Conservation (phyloP, 768 basidiomycete genomes). For the Plicaturopsis crispa region DNA sequence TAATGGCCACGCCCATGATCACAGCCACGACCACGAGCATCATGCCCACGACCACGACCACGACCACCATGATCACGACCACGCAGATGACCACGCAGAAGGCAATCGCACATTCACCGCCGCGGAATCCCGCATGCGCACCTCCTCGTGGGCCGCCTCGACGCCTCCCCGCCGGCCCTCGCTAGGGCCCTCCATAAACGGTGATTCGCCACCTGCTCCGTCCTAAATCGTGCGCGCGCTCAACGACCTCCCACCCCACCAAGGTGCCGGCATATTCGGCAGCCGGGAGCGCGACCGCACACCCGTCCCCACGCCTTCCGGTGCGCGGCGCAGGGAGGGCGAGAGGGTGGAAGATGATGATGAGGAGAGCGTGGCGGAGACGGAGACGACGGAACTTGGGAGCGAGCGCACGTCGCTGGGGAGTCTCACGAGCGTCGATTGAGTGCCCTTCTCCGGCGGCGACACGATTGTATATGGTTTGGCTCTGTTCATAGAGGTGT, state of each 20-base stretch:
- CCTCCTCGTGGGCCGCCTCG: constrained; percentile 22
- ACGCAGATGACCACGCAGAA: constrained; percentile 20
- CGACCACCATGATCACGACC: constrained; percentile 12
- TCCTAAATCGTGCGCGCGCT: constrained; percentile 27
- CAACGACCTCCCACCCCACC: constrained; percentile 20
- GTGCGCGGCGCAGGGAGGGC: constrained; percentile 10
- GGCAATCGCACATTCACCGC: constrained; percentile 11
- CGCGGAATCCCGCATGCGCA: constrained; percentile 13
- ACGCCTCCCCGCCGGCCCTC: constrained; percentile 26
- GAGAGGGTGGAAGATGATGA: constrained; percentile 20
- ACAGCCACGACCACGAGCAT: constrained; percentile 5
- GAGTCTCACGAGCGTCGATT: constrained; percentile 35
- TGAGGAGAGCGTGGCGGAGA: constrained; percentile 25
- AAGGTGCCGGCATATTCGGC: constrained; percentile 22
- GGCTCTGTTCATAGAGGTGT: too few relatives aligned
- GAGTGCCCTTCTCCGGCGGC: too few relatives aligned
- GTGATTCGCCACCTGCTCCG: constrained; percentile 36
- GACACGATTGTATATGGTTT: too few relatives aligned
- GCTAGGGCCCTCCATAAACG: constrained; percentile 42
- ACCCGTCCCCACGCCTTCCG: constrained; percentile 12
- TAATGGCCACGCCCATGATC: background rate
- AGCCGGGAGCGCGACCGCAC: constrained; percentile 13
- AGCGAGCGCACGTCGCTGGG: background rate
- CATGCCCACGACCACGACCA: constrained; percentile 21
- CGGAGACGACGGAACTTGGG: constrained; percentile 25